Percentiles rank a stretch among this genome's conserved stretches.
These are phyloP conservation scores for Vanrija sp. DNA, from an alignment of 1,284 basidiomycete species.

Conservation along the genomic window DNA sequence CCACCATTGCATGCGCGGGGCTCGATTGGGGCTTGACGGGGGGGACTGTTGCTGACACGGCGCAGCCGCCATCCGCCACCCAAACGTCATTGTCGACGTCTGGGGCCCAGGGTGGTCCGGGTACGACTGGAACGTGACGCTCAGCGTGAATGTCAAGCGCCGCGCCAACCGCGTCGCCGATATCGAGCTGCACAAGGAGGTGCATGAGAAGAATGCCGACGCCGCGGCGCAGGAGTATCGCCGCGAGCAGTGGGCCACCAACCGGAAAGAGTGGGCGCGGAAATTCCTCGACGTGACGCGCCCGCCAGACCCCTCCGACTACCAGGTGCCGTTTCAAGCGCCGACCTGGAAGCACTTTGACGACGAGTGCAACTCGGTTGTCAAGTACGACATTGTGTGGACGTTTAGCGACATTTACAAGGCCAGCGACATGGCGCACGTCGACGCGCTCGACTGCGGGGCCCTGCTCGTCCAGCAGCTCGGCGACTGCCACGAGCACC, in stretches of 20 bases:
- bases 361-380: slow-evolving; percentile 22
- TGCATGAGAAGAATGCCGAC: slow-evolving; percentile 4
- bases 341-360: slow-evolving; percentile 4
- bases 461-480: slow-evolving; percentile 48
- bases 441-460: slow-evolving; percentile 45
- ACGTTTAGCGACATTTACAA: slow-evolving; percentile 48
- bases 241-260: too few species aligned
- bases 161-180: slow-evolving; percentile 31
- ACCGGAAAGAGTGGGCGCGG: too few species aligned
- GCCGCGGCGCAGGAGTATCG: too few species aligned
- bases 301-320: too few species aligned
- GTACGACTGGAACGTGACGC: slow-evolving; percentile 36
- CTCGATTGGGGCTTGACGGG: too few species aligned
- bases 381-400: slow-evolving; percentile 42
- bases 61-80: slow-evolving; percentile 44
- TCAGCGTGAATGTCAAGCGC: slow-evolving; percentile 42
- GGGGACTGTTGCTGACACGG: background rate
- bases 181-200: slow-evolving; percentile 20
- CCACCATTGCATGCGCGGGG: too few species aligned
- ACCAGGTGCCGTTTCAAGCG: too few species aligned
- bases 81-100: slow-evolving; percentile 39
- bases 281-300: too few species aligned
- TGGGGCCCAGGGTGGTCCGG: slow-evolving; percentile 49
- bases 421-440: slow-evolving; percentile 34
- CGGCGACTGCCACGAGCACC: slow-evolving; percentile 44